phyloP scores from a whole-genome alignment of 2,329 filamentous ascomycete species.

The Curvularia lunata region DNA sequence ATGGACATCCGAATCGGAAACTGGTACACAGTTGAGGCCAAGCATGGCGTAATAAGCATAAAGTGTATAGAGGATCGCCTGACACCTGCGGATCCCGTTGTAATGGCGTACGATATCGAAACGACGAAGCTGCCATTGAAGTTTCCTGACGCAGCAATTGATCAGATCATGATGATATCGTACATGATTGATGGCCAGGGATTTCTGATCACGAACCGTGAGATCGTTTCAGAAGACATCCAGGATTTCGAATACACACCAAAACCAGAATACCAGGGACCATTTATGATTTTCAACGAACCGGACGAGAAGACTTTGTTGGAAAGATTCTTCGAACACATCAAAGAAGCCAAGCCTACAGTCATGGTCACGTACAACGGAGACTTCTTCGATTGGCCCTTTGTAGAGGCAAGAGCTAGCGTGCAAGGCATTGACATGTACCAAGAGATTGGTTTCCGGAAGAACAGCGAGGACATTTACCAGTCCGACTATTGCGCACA shows the following conservation, averaged over 20 bases:
- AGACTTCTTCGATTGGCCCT: constrained; percentile 99
- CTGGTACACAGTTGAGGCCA: constrained; percentile 96
- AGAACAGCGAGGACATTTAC: constrained; percentile 94
- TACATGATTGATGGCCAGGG: constrained; percentile 99
- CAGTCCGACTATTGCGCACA: constrained; percentile 95
- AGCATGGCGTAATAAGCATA: constrained; percentile 86
- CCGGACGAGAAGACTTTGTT: constrained; percentile 86
- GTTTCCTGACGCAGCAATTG: constrained; percentile 91
- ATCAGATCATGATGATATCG: constrained; percentile 99
- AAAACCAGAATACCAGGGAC: constrained; percentile 91
- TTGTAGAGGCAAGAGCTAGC: constrained; percentile 91
- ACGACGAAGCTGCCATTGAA: constrained; percentile 95
- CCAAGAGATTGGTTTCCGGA: constrained; percentile 94
- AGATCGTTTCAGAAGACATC: constrained; percentile 97
- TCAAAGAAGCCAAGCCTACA: constrained; percentile 92
- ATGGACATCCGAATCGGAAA: constrained; percentile 94
- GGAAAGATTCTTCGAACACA: constrained; percentile 92
- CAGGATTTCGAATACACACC: constrained; percentile 98
- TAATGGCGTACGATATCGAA: constrained; percentile 99
- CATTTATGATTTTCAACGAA: constrained; percentile 98
- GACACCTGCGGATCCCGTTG: constrained; percentile 91
- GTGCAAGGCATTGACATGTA: constrained; percentile 99
- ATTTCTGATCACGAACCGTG: constrained; percentile 95
- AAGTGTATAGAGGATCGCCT: constrained; percentile 85
- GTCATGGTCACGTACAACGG: constrained; percentile 99